Evolutionary conservation across 169 alveolate species (phyloP), one percentile per base, ranked within the genome.

Genomic region (Eimeria maxima): DNA sequence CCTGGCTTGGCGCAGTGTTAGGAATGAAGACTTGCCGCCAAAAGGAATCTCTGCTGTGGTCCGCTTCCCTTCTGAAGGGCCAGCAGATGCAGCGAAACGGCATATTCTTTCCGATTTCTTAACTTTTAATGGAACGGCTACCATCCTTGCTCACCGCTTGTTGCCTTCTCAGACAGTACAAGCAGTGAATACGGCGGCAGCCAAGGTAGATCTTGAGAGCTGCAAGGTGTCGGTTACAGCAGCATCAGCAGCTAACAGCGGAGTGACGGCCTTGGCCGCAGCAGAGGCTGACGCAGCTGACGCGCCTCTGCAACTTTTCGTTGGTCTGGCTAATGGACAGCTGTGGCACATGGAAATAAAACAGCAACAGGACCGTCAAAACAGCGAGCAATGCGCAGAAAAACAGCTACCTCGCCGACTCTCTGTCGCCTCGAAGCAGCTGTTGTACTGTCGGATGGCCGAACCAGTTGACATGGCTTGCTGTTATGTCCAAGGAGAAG

Each of bases 391-490:
- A 3, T 50, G 44, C 29, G 53, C 18, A 53, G 20, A 78, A 24
- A 45, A 5, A 22, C 45, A 7, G 4, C 65, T 24, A 5, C 91
- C 91, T 29, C 91, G 69, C 14, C 16, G 29, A 11, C 93, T 87
- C 47, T 6, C 81, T 20, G 93, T 47, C 24, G 22, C 93, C 38
- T 87, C 93, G 16, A 87, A 87, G 45, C 93, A 87, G 83, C 83
- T 87, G 45, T 53, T 87, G 45, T 87, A 81, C 93, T 87, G 93
- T 45, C 81, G 93, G 44, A 87, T 87, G 93, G 93, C 93, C 18
- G 93, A 87, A 27, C 83, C 93, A 16, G 67, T 87, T 10, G 83
- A 87, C 63, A 60, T 87, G 38, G 67, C 22, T 71, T 87, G 93
- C 80, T 87, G 93, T 67, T 87, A 87, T 29, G 65, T 87, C 67